Evolutionary conservation across 495 filamentous ascomycete genomes (phyloP).

Genomic region (Pyrenula aspistea): DNA sequence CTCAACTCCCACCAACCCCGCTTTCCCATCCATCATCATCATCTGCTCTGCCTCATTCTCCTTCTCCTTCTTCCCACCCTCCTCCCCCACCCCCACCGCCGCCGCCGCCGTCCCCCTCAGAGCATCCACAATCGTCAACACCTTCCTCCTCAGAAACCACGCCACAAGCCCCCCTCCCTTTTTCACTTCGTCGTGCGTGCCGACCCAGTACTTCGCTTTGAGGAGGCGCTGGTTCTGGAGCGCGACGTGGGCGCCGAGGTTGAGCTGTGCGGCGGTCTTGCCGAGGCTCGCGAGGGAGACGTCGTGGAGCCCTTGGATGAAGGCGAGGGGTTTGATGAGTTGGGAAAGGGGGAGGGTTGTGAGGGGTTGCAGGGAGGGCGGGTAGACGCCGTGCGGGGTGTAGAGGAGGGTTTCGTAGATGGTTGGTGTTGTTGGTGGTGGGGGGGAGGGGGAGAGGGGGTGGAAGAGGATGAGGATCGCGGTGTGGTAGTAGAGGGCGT

Average conservation of each 20-base stretch:
- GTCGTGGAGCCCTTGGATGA: conserved; percentile 45
- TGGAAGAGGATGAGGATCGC: conserved; percentile 28
- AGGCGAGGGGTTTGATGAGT: conserved; percentile 29
- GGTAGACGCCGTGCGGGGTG: conserved; percentile 41
- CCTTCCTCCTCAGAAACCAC: conserved; percentile 31
- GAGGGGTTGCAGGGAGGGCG: conserved; percentile 20
- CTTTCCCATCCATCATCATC: conserved; percentile 26
- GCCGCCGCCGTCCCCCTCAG: no score
- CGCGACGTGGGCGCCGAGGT: conserved; percentile 42
- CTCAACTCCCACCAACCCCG: not conserved
- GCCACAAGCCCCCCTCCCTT: conserved; percentile 34
- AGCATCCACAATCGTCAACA: conserved; percentile 29
- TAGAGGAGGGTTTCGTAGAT: conserved; percentile 39
- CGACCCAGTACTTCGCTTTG: conserved; percentile 41
- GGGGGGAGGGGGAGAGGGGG: conserved; percentile 39
- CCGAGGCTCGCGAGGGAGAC: conserved; percentile 25
- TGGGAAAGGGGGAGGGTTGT: no score
- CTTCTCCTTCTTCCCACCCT: conserved; percentile 3
- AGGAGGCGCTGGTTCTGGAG: conserved; percentile 31
- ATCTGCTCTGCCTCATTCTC: conserved; percentile 11
- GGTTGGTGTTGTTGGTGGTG: conserved; percentile 40
- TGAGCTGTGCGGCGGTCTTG: conserved; percentile 30
- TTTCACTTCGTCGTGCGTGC: conserved; percentile 45
- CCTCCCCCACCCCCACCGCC: no score
- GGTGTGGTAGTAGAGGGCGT: conserved; percentile 38